Evolutionary conservation across 1,284 basidiomycete species (phyloP).

Genomic region (Rhizoctonia solani): DNA sequence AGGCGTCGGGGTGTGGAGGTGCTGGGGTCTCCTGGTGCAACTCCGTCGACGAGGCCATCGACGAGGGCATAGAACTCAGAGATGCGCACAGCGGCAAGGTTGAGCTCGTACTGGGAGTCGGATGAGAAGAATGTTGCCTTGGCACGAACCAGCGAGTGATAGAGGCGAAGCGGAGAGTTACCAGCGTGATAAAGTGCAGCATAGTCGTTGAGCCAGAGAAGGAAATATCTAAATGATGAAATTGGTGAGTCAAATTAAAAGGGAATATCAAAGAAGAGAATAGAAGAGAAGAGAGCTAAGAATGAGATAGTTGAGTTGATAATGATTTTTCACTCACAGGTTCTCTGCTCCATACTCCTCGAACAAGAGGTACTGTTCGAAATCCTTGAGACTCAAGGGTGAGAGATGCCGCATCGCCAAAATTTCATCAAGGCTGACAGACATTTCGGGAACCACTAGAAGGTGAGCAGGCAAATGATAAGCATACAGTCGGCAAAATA

Average conservation of each 20-base stretch:
- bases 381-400: conserved; percentile 37
- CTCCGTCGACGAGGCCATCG: not conserved
- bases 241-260: too few species aligned
- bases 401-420: conserved; percentile 28
- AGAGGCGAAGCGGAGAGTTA: not conserved
- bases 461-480: not conserved
- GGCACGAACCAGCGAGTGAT: conserved; percentile 14
- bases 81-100: conserved; percentile 20
- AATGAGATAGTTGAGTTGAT: too few species aligned
- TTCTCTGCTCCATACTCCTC: conserved; percentile 37
- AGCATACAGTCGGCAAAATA: not conserved
- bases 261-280: not conserved
- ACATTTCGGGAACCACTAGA: conserved; percentile 10
- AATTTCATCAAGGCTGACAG: conserved; percentile 16
- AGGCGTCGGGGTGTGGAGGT: conserved; percentile 4
- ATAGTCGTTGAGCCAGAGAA: conserved; percentile 38
- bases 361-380: conserved; percentile 38
- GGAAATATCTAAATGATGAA: conserved; percentile 34
- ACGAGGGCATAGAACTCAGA: not conserved
- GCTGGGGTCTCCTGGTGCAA: not conserved
- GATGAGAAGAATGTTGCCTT: conserved; percentile 33
- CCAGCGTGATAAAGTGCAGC: not conserved
- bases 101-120: conserved; percentile 30
- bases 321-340: conserved; percentile 36
- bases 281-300: not conserved